These are phyloP conservation scores for Rubia yunnanensis DNA, from an alignment of 257 asterid species.

Conservation along the genomic window DNA sequence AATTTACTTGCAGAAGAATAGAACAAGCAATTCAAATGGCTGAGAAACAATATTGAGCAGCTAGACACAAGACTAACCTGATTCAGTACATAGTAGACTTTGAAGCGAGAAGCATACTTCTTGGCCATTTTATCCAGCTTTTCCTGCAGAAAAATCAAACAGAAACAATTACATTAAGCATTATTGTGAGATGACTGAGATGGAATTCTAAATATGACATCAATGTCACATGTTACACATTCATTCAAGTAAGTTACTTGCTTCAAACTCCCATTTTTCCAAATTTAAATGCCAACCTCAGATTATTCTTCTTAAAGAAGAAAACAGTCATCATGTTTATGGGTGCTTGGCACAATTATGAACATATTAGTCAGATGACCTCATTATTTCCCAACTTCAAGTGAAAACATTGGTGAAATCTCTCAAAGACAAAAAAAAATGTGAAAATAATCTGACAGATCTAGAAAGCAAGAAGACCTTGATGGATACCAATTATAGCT, in stretches of 20 bases:
- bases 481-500: neutral
- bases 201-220: constrained; percentile 3
- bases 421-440: neutral
- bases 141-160: constrained; percentile 42
- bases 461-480: neutral
- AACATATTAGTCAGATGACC: neutral
- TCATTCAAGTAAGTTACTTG: neutral
- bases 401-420: neutral
- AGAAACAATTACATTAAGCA: neutral
- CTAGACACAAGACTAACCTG: constrained; percentile 34
- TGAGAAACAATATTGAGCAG: neutral
- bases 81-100: constrained; percentile 72
- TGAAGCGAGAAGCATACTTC: constrained; percentile 49
- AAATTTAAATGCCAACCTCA: neutral
- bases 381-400: neutral
- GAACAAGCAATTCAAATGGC: neutral
- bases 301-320: neutral
- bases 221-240: neutral
- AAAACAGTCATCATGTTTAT: neutral
- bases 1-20: neutral
- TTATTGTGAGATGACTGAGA: neutral
- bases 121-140: constrained; percentile 59
- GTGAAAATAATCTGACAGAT: neutral
- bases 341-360: neutral
- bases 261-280: too few species aligned